Evolutionary conservation across 2,329 filamentous ascomycete genomes (phyloP), one percentile per base, ranked within the genome.

Genomic region (Aspergillus pseudoviridinutans): DNA sequence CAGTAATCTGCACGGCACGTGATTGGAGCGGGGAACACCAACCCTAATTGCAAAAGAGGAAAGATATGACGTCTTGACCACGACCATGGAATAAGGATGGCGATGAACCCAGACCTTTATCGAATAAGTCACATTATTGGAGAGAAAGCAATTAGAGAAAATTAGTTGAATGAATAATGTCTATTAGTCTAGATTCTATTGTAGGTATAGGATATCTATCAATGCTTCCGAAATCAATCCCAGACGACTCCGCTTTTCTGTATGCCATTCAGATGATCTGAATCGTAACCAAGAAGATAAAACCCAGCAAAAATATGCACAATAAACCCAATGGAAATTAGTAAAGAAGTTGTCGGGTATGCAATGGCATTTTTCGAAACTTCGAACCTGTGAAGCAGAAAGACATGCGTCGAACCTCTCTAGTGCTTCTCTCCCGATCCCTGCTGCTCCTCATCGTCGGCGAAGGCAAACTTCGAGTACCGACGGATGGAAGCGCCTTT

Each of bases 391-490:
- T 35, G n/a, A 27, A 27, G 50, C 10, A 51, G 20, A 12, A 17
- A 25, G 22, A 9, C 5, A 41, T 27, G 24, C 24, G 9, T 49
- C 24, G 10, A 49, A 27, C 1, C 17, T 4, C 5, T 51, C 24
- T 56, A 56, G 14, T 24, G 28, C 57, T 60, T 59, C 17, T 59
- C 58, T 12, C 29, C 42, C 2, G 44, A 1, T 24, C 46, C 42
- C 22, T 52, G 28, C 46, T 70, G 68, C 68, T 84, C 82, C 54
- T 83, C 80, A 49, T 84, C 82, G 14, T 79, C 80, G 24, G 74
- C 73, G 63, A 90, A 95, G 0, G 91, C 91, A 69, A 85, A 95
- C 72, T 84, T 88, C 67, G 86, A 90, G 58, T 81, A 79, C 55
- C 77, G 79, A 4, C 91, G 81, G 63, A 96, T 95, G 4, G 72